Evolutionary conservation across 139 green algal genomes (phyloP).

Genomic region (Limnomonas spitsbergensis): DNA sequence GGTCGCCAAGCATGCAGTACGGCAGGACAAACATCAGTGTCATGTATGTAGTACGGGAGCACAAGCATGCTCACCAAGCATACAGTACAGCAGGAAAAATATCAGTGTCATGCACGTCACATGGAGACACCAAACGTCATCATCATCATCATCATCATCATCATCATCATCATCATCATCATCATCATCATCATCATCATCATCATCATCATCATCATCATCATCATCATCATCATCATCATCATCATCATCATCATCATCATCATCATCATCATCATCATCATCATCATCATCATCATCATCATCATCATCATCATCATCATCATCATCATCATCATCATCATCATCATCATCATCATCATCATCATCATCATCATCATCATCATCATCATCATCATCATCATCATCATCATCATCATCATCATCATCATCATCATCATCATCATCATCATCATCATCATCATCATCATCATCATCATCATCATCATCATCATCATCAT

Average conservation of each 20-base stretch:
- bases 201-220: conserved; percentile 8
- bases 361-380: conserved; percentile 8
- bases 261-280: conserved; percentile 8
- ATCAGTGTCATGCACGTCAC: not conserved
- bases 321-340: conserved; percentile 8
- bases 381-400: conserved; percentile 8
- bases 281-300: conserved; percentile 8
- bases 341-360: conserved; percentile 8
- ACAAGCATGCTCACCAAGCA: no score
- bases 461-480: conserved; percentile 8
- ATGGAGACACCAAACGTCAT: not conserved
- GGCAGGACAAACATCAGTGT: no score
- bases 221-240: conserved; percentile 8
- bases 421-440: conserved; percentile 8
- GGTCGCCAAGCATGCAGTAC: no score
- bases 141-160: conserved; percentile 8
- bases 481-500: conserved; percentile 8
- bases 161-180: conserved; percentile 8
- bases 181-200: conserved; percentile 8
- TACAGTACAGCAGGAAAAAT: no score
- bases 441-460: conserved; percentile 8
- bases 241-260: conserved; percentile 8
- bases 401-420: conserved; percentile 8
- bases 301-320: conserved; percentile 8
- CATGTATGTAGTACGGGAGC: no score